A percentile compares a stretch with the other conserved stretches of the same genome.
phyloP scores from a whole-genome alignment of 148 eudicot genomes.

The Rhododendron mucronatum region DNA sequence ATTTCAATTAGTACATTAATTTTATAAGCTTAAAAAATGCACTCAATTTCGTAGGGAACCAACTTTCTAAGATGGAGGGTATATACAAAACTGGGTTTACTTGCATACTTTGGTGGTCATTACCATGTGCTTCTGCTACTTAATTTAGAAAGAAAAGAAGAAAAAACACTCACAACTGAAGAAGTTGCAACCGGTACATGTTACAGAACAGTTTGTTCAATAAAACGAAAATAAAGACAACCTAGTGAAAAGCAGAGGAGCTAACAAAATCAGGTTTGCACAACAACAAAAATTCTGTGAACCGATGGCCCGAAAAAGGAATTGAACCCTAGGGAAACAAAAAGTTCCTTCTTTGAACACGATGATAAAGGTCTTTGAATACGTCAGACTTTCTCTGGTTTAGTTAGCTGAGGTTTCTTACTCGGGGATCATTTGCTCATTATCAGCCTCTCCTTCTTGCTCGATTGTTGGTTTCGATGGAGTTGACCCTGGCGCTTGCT shows the following conservation, averaged over 20 bases:
- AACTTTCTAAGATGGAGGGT: no score
- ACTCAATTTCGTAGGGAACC: no score
- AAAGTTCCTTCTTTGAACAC: no score
- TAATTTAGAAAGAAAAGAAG: no score
- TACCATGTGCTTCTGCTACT: background rate
- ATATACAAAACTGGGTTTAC: no score
- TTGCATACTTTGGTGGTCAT: no score
- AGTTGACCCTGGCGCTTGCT: slow-evolving; percentile 75
- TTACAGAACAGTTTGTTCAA: background rate
- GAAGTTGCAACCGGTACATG: no score
- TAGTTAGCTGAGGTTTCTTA: slow-evolving; percentile 12
- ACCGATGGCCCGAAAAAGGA: background rate
- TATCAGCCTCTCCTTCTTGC: slow-evolving; percentile 79
- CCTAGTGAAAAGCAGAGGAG: background rate
- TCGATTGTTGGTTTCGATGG: slow-evolving; percentile 75
- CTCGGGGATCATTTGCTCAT: slow-evolving; percentile 81
- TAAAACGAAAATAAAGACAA: background rate
- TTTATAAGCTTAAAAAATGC: no score
- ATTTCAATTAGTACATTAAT: no score
- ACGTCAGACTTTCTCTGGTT: background rate
- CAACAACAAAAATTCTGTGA: background rate
- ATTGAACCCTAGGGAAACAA: background rate
- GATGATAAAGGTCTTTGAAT: background rate
- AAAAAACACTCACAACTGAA: background rate
- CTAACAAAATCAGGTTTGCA: background rate